Percentiles rank a stretch among this genome's conserved stretches.
phyloP scores from a whole-genome alignment of 2,329 filamentous ascomycete genomes.

The Aspergillus luchuensis region DNA sequence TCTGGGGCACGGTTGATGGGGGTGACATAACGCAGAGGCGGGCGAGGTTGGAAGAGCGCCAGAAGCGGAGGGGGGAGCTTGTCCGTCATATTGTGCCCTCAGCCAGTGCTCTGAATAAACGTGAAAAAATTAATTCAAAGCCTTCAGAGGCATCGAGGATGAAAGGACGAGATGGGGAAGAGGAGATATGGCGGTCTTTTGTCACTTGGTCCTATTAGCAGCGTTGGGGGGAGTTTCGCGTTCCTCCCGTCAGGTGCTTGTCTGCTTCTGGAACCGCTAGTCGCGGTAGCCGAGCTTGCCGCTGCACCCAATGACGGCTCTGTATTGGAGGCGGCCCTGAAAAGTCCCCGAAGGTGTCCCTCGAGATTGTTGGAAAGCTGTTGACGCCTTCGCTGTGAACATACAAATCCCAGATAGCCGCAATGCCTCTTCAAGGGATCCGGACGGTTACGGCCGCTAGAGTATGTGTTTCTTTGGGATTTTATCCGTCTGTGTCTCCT shows the following conservation, averaged over 20 bases:
- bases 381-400: background rate
- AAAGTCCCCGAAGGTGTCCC: slow-evolving; percentile 28
- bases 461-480: slow-evolving; percentile 45
- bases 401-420: slow-evolving; percentile 18
- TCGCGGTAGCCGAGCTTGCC: slow-evolving; percentile 29
- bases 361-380: slow-evolving; percentile 4
- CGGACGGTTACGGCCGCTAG: slow-evolving; percentile 58
- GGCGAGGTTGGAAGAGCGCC: slow-evolving; percentile 91
- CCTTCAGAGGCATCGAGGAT: slow-evolving; percentile 9
- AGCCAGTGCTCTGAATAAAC: background rate
- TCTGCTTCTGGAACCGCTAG: slow-evolving; percentile 15
- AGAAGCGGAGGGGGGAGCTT: slow-evolving; percentile 91
- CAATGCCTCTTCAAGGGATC: slow-evolving; percentile 52
- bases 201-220: slow-evolving; percentile 9
- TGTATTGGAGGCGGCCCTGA: slow-evolving; percentile 24
- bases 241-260: slow-evolving; percentile 14
- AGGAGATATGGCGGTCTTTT: background rate
- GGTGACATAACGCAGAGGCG: slow-evolving; percentile 84
- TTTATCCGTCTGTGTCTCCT: too few species aligned
- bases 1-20: slow-evolving; percentile 81
- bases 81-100: slow-evolving; percentile 74
- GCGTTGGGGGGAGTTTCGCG: slow-evolving; percentile 25
- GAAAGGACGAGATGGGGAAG: slow-evolving; percentile 8
- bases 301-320: slow-evolving; percentile 29
- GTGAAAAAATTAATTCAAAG: background rate